These are phyloP conservation scores for Pseudopediastrum boryanum DNA, from an alignment of 139 green algal genomes.

Conservation along the genomic window DNA sequence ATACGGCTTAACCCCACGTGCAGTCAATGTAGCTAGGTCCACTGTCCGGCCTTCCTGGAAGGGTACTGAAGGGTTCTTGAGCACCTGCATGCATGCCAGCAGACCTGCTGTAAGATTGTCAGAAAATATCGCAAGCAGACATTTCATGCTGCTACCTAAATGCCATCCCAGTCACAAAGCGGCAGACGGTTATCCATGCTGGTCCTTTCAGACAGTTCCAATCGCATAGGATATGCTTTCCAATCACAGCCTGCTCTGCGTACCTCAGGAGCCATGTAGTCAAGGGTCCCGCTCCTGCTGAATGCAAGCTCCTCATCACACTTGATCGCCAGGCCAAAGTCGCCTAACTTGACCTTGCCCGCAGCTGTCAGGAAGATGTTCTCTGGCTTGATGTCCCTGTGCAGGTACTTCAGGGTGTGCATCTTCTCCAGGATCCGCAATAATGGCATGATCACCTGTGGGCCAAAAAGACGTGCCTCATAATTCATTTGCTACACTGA, in stretches of 20 bases:
- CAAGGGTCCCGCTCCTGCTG: slow-evolving; percentile 74
- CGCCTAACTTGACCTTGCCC: slow-evolving; percentile 66
- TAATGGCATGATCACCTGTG: slow-evolving; percentile 77
- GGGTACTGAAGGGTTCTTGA: slow-evolving; percentile 64
- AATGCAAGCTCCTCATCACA: slow-evolving; percentile 77
- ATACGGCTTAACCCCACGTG: slow-evolving; percentile 69
- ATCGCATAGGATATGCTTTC: too few species aligned
- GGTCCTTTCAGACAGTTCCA: too few species aligned
- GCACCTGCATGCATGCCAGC: slow-evolving; percentile 51
- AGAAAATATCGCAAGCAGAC: not conserved
- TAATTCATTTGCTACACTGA: too few species aligned
- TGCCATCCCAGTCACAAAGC: too few species aligned
- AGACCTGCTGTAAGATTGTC: not conserved
- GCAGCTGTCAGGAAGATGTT: slow-evolving; percentile 83
- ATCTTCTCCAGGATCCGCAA: slow-evolving; percentile 77
- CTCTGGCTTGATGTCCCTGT: slow-evolving; percentile 83
- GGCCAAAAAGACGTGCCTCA: not conserved
- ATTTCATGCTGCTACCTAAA: slow-evolving; percentile 4
- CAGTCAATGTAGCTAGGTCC: slow-evolving; percentile 37
- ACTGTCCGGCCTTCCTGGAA: slow-evolving; percentile 61
- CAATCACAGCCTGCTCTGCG: too few species aligned
- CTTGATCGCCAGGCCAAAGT: slow-evolving; percentile 84
- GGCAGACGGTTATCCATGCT: too few species aligned
- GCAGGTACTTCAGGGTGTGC: slow-evolving; percentile 68
- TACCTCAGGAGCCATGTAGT: slow-evolving; percentile 80